A percentile compares a stretch with the other conserved stretches of the same genome.
These are phyloP conservation scores for Entonaema liquescens DNA, from an alignment of 495 filamentous ascomycete genomes.

Conservation along the genomic window DNA sequence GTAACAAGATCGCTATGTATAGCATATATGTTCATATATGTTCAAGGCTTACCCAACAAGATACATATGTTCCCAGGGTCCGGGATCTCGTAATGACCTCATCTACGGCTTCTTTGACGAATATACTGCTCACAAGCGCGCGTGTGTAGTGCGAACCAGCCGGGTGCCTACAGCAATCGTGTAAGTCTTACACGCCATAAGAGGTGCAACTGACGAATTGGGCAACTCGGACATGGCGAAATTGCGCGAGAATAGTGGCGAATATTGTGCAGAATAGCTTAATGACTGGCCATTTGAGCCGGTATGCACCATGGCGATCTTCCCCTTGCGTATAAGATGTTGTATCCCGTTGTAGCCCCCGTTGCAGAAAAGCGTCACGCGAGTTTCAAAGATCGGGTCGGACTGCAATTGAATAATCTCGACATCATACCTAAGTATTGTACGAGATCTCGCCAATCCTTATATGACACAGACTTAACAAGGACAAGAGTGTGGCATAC, in stretches of 20 bases:
- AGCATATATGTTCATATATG: constrained; percentile 10
- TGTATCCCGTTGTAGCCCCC: background rate
- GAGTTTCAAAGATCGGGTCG: constrained; percentile 20
- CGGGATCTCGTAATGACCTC: constrained; percentile 31
- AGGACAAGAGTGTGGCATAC: background rate
- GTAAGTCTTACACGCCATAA: constrained; percentile 31
- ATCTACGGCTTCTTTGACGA: constrained; percentile 30
- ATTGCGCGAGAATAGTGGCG: constrained; percentile 30
- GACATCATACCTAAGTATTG: constrained; percentile 26
- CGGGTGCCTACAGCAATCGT: constrained; percentile 11
- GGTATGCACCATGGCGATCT: constrained; percentile 10
- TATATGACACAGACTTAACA: constrained; percentile 13
- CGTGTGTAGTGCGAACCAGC: constrained; percentile 8
- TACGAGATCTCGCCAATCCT: constrained; percentile 35
- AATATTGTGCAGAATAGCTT: constrained; percentile 16
- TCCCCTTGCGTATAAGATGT: constrained; percentile 3
- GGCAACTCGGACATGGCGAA: background rate
- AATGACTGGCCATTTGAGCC: constrained; percentile 2
- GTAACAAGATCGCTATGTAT: constrained; percentile 20
- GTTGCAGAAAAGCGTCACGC: constrained; percentile 29
- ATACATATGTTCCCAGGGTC: constrained; percentile 6
- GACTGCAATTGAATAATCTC: constrained; percentile 15
- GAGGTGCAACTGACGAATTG: constrained; percentile 27
- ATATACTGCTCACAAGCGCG: constrained; percentile 22
- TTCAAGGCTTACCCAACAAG: constrained; percentile 19